A percentile compares a stretch with the other conserved stretches of the same genome.
Evolutionary conservation across 768 basidiomycete species (phyloP).

Genomic region (Kwoniella sp.): DNA sequence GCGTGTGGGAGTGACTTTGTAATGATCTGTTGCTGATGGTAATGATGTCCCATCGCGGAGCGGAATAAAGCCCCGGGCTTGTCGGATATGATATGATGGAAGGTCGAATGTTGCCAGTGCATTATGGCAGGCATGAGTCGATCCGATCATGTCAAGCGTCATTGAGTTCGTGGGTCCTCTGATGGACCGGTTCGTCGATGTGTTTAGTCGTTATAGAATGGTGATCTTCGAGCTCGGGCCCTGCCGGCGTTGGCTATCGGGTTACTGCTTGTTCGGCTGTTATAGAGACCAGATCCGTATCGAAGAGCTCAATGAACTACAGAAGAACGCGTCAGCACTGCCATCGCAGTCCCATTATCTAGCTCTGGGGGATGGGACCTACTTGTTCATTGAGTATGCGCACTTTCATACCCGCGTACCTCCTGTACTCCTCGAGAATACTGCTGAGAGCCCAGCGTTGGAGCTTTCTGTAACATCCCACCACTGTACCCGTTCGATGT

Average conservation of each 20-base stretch:
- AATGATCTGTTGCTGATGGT: no score
- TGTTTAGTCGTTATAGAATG: not conserved
- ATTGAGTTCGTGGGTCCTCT: no score
- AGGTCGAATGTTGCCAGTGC: no score
- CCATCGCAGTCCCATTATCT: not conserved
- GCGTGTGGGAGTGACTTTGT: no score
- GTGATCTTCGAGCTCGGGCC: not conserved
- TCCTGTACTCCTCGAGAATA: conserved; percentile 56
- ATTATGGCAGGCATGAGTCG: no score
- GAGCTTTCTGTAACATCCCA: conserved; percentile 55
- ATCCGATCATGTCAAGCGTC: no score
- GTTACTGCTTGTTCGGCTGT: conserved; percentile 37
- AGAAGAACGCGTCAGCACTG: not conserved
- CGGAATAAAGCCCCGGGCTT: no score
- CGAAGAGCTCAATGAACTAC: conserved; percentile 59
- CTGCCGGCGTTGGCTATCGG: not conserved
- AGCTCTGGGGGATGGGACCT: conserved; percentile 11
- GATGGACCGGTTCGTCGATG: no score
- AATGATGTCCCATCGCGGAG: no score
- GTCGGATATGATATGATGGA: no score
- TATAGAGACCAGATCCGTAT: conserved; percentile 54
- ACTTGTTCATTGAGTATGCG: conserved; percentile 57
- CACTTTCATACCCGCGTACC: conserved; percentile 57
- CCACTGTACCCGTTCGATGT: conserved; percentile 55
- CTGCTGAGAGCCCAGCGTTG: conserved; percentile 56